Base-by-base conservation (phyloP, 2,329 filamentous ascomycete genomes). In the Colletotrichum sidae region DNA sequence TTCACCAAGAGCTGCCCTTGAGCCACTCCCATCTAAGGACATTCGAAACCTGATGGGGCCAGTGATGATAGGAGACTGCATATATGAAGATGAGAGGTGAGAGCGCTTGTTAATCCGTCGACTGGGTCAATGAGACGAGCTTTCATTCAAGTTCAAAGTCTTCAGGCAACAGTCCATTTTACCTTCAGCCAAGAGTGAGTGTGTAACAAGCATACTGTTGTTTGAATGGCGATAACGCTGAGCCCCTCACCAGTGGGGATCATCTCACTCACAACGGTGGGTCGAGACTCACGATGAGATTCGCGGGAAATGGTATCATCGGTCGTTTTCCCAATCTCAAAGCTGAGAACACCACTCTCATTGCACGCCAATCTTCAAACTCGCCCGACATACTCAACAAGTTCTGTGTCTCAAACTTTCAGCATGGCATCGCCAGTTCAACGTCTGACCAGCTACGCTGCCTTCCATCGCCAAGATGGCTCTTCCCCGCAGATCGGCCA, bases 261-360 rank as follows among this genome's bases (percentile, higher is more conserved):
- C 38, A 13, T 41, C 38, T 41, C 38, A 41, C 38, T 9, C 38
- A 41, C 11, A 34, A 41, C 35, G 10, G 55, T 60, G 55, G 55
- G 62, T 46, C 62, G 25, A 25, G 8, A 34, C 37, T 50, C 10
- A 60, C 42, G 56, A 65, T 25, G 12, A 54, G 38, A 65, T 65
- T 65, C 61, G 56, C 33, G 54, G 57, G 46, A 65, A 44, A 65
- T 61, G 57, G 57, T 52, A 56, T 50, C 62, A 65, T 61, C 52
- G 41, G 15, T 13, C 41, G 37, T 5, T 12, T 55, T 55, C 41
- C 11, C 25, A 11, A 50, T 38, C 38, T n/a, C 34, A 8, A 34
- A 35, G 25, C 50, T 55, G 61, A 39, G 33, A 10, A 17, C 35
- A 11, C 25, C 39, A 55, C 11, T 13, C 25, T 54, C 34, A 12